phyloP scores from a whole-genome alignment of 768 basidiomycete genomes.

The Termitomyces sp. region DNA sequence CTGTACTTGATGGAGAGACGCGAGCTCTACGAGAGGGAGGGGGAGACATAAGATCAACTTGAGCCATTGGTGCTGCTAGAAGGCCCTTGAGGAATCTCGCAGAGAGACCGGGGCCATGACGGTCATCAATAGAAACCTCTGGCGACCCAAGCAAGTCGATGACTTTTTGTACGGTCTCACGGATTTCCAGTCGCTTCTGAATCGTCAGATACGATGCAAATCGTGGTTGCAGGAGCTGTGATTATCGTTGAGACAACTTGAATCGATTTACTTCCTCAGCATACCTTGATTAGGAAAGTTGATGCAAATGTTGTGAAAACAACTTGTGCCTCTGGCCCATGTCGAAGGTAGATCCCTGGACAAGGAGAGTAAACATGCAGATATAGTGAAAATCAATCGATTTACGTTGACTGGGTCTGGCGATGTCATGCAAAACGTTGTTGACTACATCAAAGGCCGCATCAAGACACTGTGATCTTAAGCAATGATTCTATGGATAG shows the following conservation, averaged over 20 bases:
- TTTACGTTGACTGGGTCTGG: slow-evolving; percentile 50
- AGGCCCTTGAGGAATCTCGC: slow-evolving; percentile 73
- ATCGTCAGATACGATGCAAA: slow-evolving; percentile 55
- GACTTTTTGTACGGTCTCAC: slow-evolving; percentile 56
- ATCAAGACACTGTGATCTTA: slow-evolving; percentile 45
- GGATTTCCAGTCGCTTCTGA: slow-evolving; percentile 59
- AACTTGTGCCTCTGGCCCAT: slow-evolving; percentile 76
- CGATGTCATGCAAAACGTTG: slow-evolving; percentile 55
- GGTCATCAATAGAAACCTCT: slow-evolving; percentile 73
- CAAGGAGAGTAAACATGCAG: slow-evolving; percentile 2
- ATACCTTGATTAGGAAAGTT: slow-evolving; percentile 77
- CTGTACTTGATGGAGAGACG: not conserved
- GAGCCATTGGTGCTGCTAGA: slow-evolving; percentile 52
- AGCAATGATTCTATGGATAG: not conserved
- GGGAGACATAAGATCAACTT: slow-evolving; percentile 21
- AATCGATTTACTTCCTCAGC: slow-evolving; percentile 1
- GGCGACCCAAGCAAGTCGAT: slow-evolving; percentile 63
- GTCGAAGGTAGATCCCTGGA: slow-evolving; percentile 52
- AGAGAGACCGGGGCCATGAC: slow-evolving; percentile 77
- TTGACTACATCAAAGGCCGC: slow-evolving; percentile 65
- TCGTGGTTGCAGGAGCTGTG: slow-evolving; percentile 71
- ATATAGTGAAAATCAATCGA: slow-evolving; percentile 2
- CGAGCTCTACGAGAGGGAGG: slow-evolving; percentile 9
- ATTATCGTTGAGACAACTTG: not conserved
- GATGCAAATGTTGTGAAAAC: slow-evolving; percentile 79